Conservation (phyloP, 108 stramenopile genomes). For the Parmales sp. region DNA sequence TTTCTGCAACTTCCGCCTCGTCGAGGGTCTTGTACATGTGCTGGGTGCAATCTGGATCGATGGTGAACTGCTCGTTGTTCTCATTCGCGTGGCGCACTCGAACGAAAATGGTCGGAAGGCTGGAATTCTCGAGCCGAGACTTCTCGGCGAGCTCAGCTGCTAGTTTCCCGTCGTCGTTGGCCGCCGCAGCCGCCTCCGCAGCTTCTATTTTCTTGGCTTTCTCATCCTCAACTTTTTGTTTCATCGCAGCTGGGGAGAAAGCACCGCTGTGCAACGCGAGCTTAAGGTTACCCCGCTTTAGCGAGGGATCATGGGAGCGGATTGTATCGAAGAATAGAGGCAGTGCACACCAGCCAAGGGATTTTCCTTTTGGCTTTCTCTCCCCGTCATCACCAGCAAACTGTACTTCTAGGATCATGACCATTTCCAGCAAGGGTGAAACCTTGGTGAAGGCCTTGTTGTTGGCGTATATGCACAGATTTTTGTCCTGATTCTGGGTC, state of each 20-base stretch:
- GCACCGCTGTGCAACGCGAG: not conserved
- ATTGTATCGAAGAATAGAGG: not conserved
- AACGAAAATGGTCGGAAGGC: not conserved
- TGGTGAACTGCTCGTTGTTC: not conserved
- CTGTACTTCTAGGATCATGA: not conserved
- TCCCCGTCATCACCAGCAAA: not conserved
- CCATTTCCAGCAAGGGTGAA: not conserved
- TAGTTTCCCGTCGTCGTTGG: not conserved
- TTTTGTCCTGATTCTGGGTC: not conserved
- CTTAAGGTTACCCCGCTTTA: not conserved
- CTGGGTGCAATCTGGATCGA: constrained; percentile 6
- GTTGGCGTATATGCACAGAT: not conserved
- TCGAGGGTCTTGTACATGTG: constrained; percentile 9
- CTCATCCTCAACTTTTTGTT: constrained; percentile 1
- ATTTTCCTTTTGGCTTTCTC: not conserved
- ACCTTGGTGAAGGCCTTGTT: not conserved
- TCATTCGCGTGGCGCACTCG: not conserved
- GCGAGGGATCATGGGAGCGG: not conserved
- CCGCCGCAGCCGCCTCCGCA: no score
- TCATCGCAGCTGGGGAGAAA: not conserved
- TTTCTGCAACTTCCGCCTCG: not conserved
- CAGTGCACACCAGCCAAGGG: not conserved
- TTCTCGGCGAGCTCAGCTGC: not conserved
- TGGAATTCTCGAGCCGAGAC: no score
- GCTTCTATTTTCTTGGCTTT: constrained; percentile 7